These are phyloP conservation scores for Myxozyma geophila DNA, from an alignment of 805 yeast genomes.

Conservation along the genomic window DNA sequence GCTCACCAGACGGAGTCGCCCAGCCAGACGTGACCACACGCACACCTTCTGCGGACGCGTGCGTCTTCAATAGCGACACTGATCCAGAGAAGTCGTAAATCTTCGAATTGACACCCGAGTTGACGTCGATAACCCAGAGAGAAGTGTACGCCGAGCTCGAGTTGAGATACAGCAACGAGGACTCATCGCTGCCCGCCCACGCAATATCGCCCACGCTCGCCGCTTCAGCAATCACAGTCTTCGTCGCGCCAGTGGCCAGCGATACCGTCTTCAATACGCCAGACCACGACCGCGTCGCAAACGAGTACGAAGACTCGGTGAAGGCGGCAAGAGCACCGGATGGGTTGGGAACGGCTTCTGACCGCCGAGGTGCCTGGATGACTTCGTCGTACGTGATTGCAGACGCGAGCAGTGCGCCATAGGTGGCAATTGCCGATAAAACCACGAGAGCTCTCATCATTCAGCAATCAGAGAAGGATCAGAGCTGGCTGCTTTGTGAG, in stretches of 20 bases:
- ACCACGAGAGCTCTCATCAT: not conserved
- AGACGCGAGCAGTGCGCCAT: slow-evolving; percentile 3
- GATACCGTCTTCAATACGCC: slow-evolving; percentile 15
- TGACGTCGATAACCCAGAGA: slow-evolving; percentile 26
- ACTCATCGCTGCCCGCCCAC: slow-evolving; percentile 31
- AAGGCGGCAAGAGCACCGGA: slow-evolving; percentile 27
- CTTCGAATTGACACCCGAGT: slow-evolving; percentile 1
- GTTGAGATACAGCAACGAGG: slow-evolving; percentile 29
- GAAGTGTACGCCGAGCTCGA: slow-evolving; percentile 21
- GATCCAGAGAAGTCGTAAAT: slow-evolving; percentile 29
- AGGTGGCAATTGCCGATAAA: not conserved
- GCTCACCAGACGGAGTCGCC: slow-evolving; percentile 32
- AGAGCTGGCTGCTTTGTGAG: not conserved
- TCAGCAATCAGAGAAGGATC: not conserved
- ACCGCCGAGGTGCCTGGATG: slow-evolving; percentile 33
- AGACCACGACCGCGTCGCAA: slow-evolving; percentile 17
- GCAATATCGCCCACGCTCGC: slow-evolving; percentile 28
- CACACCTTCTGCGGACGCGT: slow-evolving; percentile 20
- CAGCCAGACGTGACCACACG: slow-evolving; percentile 34
- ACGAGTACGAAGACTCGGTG: slow-evolving; percentile 30
- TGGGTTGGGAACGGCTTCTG: slow-evolving; percentile 28
- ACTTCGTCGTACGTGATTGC: slow-evolving; percentile 32
- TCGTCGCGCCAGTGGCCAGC: slow-evolving; percentile 6
- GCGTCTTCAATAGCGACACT: slow-evolving; percentile 26
- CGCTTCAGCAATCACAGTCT: slow-evolving; percentile 22